These are phyloP conservation scores for Colletotrichum karsti DNA, from an alignment of 2,329 filamentous ascomycete species.

Conservation along the genomic window DNA sequence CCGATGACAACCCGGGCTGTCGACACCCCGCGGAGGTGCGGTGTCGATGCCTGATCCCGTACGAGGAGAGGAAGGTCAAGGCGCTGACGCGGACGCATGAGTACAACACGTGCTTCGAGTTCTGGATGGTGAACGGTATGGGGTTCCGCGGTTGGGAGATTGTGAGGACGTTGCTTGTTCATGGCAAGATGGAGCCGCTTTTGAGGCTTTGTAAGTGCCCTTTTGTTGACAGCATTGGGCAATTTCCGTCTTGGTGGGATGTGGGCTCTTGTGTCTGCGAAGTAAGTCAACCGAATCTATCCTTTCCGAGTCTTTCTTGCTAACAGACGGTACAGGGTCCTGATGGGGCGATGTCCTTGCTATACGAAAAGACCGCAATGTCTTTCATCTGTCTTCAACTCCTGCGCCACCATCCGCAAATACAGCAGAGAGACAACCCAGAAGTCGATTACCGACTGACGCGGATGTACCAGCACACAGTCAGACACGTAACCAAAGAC, in stretches of 20 bases:
- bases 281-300: neutral
- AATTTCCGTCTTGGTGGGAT: neutral
- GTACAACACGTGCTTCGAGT: neutral
- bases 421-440: neutral
- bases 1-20: neutral
- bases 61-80: neutral
- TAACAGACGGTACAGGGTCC: neutral
- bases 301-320: neutral
- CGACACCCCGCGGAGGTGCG: neutral
- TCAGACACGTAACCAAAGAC: slow-evolving; percentile 12
- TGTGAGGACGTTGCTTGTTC: slow-evolving; percentile 34
- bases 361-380: neutral
- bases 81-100: neutral
- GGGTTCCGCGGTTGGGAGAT: slow-evolving; percentile 33
- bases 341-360: neutral
- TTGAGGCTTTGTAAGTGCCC: slow-evolving; percentile 26
- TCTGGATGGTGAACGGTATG: neutral
- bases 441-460: slow-evolving; percentile 30
- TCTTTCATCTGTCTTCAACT: slow-evolving; percentile 32
- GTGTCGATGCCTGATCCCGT: neutral
- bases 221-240: neutral
- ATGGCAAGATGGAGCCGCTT: slow-evolving; percentile 34
- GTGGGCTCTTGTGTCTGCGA: neutral
- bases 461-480: slow-evolving; percentile 27
- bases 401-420: slow-evolving; percentile 26